phyloP scores from a whole-genome alignment of 2,329 filamentous ascomycete genomes.

The Clarireedia hainanense region DNA sequence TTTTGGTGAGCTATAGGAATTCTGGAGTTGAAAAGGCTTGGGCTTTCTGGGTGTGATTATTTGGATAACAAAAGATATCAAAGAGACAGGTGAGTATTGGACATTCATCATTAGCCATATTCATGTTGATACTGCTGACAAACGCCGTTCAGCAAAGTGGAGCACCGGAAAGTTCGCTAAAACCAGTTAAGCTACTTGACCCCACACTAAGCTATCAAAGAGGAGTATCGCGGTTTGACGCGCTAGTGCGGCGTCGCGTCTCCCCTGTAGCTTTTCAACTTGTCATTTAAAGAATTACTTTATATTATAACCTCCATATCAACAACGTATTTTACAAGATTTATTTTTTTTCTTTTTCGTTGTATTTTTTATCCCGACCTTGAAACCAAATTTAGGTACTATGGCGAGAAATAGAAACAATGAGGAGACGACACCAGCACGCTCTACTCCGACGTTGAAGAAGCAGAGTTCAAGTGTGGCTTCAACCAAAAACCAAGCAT shows the following conservation, averaged over 20 bases:
- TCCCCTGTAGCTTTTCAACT: background rate
- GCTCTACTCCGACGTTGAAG: slow-evolving; percentile 22
- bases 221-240: background rate
- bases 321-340: background rate
- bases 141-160: no score
- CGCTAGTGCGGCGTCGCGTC: background rate
- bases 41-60: no score
- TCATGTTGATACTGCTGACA: no score
- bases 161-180: no score
- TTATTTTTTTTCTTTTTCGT: background rate
- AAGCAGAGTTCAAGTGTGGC: slow-evolving; percentile 26
- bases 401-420: slow-evolving; percentile 19
- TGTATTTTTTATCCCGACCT: background rate
- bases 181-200: no score
- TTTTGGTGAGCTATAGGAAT: no score
- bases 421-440: slow-evolving; percentile 20
- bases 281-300: background rate
- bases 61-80: no score
- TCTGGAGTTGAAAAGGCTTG: no score
- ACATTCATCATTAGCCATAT: no score
- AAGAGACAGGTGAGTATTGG: no score
- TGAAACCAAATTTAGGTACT: background rate
- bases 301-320: background rate
- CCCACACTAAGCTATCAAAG: no score
- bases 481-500: slow-evolving; percentile 53